Evolutionary conservation across 805 yeast species (phyloP).

Genomic region (Kregervanrija delftensis): DNA sequence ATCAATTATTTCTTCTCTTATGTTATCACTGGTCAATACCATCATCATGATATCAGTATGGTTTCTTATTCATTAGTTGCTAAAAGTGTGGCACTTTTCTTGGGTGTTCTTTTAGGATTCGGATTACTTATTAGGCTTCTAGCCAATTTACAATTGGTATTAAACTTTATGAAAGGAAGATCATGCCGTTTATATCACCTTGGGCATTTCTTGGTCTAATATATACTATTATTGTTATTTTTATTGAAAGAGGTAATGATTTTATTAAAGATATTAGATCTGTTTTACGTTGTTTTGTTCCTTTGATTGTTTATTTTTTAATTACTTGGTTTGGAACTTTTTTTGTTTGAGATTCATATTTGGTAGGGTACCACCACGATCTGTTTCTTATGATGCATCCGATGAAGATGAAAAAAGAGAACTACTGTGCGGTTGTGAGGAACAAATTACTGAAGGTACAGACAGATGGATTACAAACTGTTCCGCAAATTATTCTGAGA

Average conservation of each 20-base stretch:
- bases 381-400: slow-evolving; percentile 7
- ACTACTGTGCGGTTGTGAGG: slow-evolving; percentile 35
- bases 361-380: slow-evolving; percentile 6
- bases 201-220: slow-evolving; percentile 46
- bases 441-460: slow-evolving; percentile 13
- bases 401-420: slow-evolving; percentile 8
- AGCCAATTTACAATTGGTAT: slow-evolving; percentile 24
- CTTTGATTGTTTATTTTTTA: slow-evolving; percentile 40
- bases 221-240: slow-evolving; percentile 45
- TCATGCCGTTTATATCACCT: slow-evolving; percentile 39
- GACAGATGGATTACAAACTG: slow-evolving; percentile 26
- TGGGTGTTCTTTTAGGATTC: slow-evolving; percentile 45
- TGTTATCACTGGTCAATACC: slow-evolving; percentile 27
- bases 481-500: slow-evolving; percentile 33
- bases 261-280: slow-evolving; percentile 41
- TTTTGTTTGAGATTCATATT: slow-evolving; percentile 28
- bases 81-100: slow-evolving; percentile 42
- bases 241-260: slow-evolving; percentile 42
- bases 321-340: slow-evolving; percentile 42
- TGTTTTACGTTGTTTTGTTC: slow-evolving; percentile 44
- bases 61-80: slow-evolving; percentile 35
- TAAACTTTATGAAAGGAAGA: slow-evolving; percentile 25
- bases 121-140: slow-evolving; percentile 37
- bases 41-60: slow-evolving; percentile 8
- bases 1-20: slow-evolving; percentile 41